Evolutionary conservation across 2,329 filamentous ascomycete genomes (phyloP), one percentile per base, ranked within the genome.

Genomic region (Plenodomus lindquistii): DNA sequence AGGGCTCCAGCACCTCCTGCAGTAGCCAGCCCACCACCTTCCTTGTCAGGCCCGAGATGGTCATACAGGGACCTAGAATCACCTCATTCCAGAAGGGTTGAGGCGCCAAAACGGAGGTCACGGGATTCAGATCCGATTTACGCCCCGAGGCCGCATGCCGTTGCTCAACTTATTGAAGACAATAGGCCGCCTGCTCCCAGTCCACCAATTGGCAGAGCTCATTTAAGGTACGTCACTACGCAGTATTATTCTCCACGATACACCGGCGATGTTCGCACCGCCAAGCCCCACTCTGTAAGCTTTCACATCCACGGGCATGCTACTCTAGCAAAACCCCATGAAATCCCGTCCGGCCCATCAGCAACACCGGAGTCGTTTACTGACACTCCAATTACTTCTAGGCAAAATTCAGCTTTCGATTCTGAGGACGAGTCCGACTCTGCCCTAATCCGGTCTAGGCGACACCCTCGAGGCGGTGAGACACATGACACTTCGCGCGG

Each of bases 151-250:
- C 54, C 56, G 19, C 51, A 53, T 38, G 52, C 56, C 42, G 52
- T 59, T 15, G 46, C 49, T n/a, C 56, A 55, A 29, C 46, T 57
- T 24, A 55, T 67, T 17, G 66, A 70, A 47, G 66, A 69, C 19
- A 56, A 53, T 37, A 62, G 67, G 57, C 69, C 69, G 17, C 63
- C 69, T 44, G 66, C 68, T 47, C 69, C 69, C 22, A 67, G 65
- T 45, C 67, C 68, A 46, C 69, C 69, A 37, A 48, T 69, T 20
- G 60, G 59, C 43, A 63, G 58, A 57, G 55, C 45, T 21, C 63
- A 66, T 40, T 58, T 61, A 34, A 53, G 49, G 52, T 55, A 55
- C 40, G 52, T 55, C 19, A 40, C 21, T 18, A 43, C n/a, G 27
- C 35, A 47, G 31, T 29, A 40, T 7, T 21, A n/a, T 20, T 21